Percentiles rank a stretch among this genome's conserved stretches.
phyloP scores from a whole-genome alignment of 2,329 filamentous ascomycete species.

The Penicillium sp. region DNA sequence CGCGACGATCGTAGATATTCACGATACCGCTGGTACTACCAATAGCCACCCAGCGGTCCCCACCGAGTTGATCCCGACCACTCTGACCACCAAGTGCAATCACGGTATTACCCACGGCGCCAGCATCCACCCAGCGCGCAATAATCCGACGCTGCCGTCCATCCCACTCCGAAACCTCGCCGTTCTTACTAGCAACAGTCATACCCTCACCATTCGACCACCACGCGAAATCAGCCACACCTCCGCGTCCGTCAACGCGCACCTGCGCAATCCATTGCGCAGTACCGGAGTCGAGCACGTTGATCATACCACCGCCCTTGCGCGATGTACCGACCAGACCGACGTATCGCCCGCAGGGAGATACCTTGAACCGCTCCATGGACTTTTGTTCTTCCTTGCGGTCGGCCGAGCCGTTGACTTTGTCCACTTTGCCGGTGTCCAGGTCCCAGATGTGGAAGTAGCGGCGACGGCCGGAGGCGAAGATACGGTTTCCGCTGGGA shows the following conservation, averaged over 20 bases:
- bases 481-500: conserved; percentile 75
- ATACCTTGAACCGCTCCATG: conserved; percentile 90
- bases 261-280: conserved; percentile 88
- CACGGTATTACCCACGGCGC: conserved; percentile 82
- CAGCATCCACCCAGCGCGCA: conserved; percentile 87
- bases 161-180: conserved; percentile 89
- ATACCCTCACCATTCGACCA: conserved; percentile 85
- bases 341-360: conserved; percentile 85
- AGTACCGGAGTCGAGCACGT: conserved; percentile 78
- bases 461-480: conserved; percentile 83
- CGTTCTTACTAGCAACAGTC: conserved; percentile 81
- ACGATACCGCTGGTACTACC: conserved; percentile 87
- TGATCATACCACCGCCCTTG: conserved; percentile 88
- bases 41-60: conserved; percentile 86
- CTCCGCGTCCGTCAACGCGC: conserved; percentile 78
- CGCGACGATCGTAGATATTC: conserved; percentile 87
- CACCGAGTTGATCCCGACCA: conserved; percentile 60
- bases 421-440: conserved; percentile 78
- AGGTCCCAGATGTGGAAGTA: conserved; percentile 98
- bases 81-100: conserved; percentile 70
- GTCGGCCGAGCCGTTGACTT: conserved; percentile 76
- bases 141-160: conserved; percentile 71
- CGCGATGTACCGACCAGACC: conserved; percentile 78
- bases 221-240: conserved; percentile 91
- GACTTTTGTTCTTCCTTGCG: conserved; percentile 76